Evolutionary conservation across 805 yeast genomes (phyloP).

Genomic region (Blastobotrys americana): DNA sequence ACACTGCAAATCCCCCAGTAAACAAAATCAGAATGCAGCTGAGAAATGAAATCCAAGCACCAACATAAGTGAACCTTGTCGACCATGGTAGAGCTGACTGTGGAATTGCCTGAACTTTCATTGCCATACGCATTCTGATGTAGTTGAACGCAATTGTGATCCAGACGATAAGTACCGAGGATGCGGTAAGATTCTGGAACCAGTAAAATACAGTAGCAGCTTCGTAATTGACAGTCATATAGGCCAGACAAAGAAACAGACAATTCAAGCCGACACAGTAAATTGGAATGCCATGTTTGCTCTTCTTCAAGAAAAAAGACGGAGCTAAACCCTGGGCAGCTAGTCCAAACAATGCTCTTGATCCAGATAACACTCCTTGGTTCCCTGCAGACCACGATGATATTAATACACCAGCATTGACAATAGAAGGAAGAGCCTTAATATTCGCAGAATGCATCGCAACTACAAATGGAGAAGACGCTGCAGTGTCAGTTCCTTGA

Average conservation of each 20-base stretch:
- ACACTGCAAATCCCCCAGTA: conserved; percentile 59
- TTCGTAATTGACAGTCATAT: conserved; percentile 54
- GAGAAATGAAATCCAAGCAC: conserved; percentile 6
- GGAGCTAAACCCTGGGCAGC: conserved; percentile 74
- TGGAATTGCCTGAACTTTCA: conserved; percentile 34
- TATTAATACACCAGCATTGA: conserved; percentile 69
- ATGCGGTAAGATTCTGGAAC: conserved; percentile 18
- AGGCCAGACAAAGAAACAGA: conserved; percentile 57
- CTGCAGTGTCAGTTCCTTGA: conserved; percentile 42
- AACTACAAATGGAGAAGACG: conserved; percentile 79
- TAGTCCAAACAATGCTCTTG: conserved; percentile 67
- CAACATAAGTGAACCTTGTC: conserved; percentile 33
- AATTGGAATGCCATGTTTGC: conserved; percentile 64
- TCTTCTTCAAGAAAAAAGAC: conserved; percentile 53
- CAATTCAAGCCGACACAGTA: conserved; percentile 46
- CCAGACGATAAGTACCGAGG: conserved; percentile 52
- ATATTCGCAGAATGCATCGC: conserved; percentile 67
- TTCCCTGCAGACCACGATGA: conserved; percentile 79
- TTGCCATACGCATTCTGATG: conserved; percentile 40
- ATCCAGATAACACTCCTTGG: conserved; percentile 69
- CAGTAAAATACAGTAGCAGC: conserved; percentile 55
- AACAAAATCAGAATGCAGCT: conserved; percentile 37
- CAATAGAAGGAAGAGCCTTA: conserved; percentile 59
- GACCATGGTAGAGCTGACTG: conserved; percentile 42
- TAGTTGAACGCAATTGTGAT: conserved; percentile 44